phyloP scores from a whole-genome alignment of 1,284 basidiomycete species.

The Leccinum fallax region DNA sequence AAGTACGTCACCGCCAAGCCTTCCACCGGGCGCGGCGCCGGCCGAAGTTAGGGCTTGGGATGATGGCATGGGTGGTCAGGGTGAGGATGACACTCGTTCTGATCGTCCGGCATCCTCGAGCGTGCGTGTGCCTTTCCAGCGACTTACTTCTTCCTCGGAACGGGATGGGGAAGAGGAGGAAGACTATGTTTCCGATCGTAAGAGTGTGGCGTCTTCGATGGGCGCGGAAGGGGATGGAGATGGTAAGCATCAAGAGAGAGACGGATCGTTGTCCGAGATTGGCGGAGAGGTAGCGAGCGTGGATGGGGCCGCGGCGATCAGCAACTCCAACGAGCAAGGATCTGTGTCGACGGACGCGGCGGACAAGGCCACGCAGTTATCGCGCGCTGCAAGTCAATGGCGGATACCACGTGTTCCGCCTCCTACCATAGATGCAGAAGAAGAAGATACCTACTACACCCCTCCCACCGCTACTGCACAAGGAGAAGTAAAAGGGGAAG shows the following conservation, averaged over 20 bases:
- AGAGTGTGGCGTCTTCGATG: conserved; percentile 3
- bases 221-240: conserved; percentile 11
- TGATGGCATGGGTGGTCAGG: conserved; percentile 29
- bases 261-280: conserved; percentile 14
- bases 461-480: conserved; percentile 1
- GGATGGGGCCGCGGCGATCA: neutral
- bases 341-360: conserved; percentile 14
- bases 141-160: conserved; percentile 38
- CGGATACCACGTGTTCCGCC: conserved; percentile 33
- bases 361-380: conserved; percentile 6
- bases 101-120: conserved; percentile 38
- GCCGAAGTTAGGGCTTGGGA: conserved; percentile 37
- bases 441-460: neutral
- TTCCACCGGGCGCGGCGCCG: conserved; percentile 39
- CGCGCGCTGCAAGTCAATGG: conserved; percentile 27
- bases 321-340: conserved; percentile 8
- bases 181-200: conserved; percentile 28
- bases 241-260: conserved; percentile 20
- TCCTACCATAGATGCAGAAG: conserved; percentile 25
- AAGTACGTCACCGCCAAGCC: conserved; percentile 34
- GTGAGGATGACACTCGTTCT: conserved; percentile 39
- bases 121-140: conserved; percentile 35
- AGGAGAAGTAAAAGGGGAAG: conserved; percentile 7
- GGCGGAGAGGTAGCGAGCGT: conserved; percentile 5
- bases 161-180: conserved; percentile 36